phyloP scores from a whole-genome alignment of 192 early-diverging fungal species.

The Umbelopsis sp. region DNA sequence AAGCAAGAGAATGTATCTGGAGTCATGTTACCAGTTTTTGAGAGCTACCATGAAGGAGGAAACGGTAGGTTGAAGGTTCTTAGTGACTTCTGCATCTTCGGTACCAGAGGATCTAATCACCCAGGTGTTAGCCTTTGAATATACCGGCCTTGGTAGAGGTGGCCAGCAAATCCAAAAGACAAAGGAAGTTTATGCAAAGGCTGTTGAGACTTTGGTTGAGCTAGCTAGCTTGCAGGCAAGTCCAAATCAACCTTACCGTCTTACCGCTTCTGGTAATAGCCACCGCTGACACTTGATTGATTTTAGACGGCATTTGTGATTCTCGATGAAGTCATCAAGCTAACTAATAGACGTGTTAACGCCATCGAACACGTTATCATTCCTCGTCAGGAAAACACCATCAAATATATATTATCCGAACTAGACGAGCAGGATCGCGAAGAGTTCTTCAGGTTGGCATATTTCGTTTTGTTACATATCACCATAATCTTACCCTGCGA shows the following conservation, averaged over 20 bases:
- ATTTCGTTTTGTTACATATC: neutral
- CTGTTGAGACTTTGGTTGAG: conserved; percentile 94
- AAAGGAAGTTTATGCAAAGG: conserved; percentile 92
- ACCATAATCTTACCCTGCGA: neutral
- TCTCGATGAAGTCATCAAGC: conserved; percentile 98
- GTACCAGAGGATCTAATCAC: neutral
- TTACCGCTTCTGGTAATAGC: too few species aligned
- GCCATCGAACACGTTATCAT: conserved; percentile 99
- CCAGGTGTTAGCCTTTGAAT: conserved; percentile 78
- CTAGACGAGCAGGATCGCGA: conserved; percentile 98
- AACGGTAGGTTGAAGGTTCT: conserved; percentile 79
- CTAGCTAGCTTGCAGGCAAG: conserved; percentile 94
- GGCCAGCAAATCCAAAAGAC: conserved; percentile 96
- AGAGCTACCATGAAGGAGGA: conserved; percentile 81
- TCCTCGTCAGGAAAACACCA: conserved; percentile 97
- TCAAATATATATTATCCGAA: conserved; percentile 94
- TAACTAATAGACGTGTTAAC: conserved; percentile 98
- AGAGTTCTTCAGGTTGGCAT: conserved; percentile 86
- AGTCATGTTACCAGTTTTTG: conserved; percentile 92
- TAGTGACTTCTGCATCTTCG: too few species aligned
- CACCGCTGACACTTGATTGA: conserved; percentile 10
- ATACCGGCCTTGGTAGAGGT: conserved; percentile 97
- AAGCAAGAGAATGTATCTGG: conserved; percentile 98
- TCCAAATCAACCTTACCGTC: neutral
- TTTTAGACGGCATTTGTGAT: conserved; percentile 95